phyloP scores from a whole-genome alignment of 352 stramenopile genomes.

The Saprolegnia diclina region DNA sequence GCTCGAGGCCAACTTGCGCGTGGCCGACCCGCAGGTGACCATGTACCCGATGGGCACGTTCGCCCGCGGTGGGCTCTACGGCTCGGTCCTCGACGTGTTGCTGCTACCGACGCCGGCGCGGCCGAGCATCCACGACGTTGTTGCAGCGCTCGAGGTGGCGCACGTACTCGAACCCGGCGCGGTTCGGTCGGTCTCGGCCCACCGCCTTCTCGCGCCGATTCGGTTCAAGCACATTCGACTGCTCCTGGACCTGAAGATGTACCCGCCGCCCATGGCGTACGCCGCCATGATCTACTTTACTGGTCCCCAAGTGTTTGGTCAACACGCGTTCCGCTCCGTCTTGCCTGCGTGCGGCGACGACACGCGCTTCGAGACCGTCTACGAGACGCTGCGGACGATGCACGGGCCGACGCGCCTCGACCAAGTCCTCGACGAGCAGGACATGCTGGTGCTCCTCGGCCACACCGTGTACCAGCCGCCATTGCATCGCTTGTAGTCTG shows the following conservation, averaged over 20 bases:
- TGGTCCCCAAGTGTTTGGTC: conserved; percentile 49
- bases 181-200: conserved; percentile 35
- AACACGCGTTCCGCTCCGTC: conserved; percentile 36
- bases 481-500: conserved; percentile 37
- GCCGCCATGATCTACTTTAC: conserved; percentile 74
- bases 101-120: conserved; percentile 39
- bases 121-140: conserved; percentile 17
- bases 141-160: conserved; percentile 37
- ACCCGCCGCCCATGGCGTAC: conserved; percentile 48
- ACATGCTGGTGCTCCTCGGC: conserved; percentile 48
- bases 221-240: conserved; percentile 50
- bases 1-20: conserved; percentile 54
- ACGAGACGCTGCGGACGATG: conserved; percentile 32
- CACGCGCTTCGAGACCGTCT: conserved; percentile 55
- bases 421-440: conserved; percentile 48
- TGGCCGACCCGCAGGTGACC: conserved; percentile 43
- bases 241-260: conserved; percentile 70
- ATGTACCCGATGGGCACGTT: conserved; percentile 70
- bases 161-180: conserved; percentile 35
- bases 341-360: conserved; percentile 46
- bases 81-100: conserved; percentile 60
- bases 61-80: conserved; percentile 54
- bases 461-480: conserved; percentile 43
- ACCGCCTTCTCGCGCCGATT: conserved; percentile 48
- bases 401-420: conserved; percentile 35